Evolutionary conservation across 495 filamentous ascomycete genomes (phyloP).

Genomic region (Penicillium taxi): DNA sequence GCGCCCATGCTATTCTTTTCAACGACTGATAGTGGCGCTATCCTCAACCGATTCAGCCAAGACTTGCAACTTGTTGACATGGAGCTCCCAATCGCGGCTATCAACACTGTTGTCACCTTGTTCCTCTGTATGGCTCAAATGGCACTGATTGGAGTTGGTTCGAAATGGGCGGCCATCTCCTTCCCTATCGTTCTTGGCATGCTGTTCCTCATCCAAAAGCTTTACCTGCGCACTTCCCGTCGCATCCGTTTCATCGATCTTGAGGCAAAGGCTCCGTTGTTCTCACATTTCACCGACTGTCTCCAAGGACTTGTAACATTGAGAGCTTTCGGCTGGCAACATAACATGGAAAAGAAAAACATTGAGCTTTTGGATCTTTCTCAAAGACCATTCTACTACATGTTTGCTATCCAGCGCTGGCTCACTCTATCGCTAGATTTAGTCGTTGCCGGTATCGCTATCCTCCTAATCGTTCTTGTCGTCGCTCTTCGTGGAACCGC

Average conservation of each 20-base stretch:
- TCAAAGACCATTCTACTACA: slow-evolving; percentile 52
- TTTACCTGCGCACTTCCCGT: slow-evolving; percentile 57
- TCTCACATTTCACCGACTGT: slow-evolving; percentile 51
- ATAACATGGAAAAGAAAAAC: slow-evolving; percentile 39
- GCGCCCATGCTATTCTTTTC: slow-evolving; percentile 43
- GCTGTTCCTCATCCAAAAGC: slow-evolving; percentile 49
- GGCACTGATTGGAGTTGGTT: slow-evolving; percentile 42
- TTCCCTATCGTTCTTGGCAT: slow-evolving; percentile 42
- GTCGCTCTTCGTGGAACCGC: slow-evolving; percentile 33
- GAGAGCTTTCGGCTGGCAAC: slow-evolving; percentile 51
- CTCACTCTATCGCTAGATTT: slow-evolving; percentile 44
- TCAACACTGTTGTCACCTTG: slow-evolving; percentile 41
- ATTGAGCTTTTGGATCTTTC: slow-evolving; percentile 47
- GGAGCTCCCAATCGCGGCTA: slow-evolving; percentile 41
- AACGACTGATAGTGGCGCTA: slow-evolving; percentile 37
- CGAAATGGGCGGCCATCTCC: slow-evolving; percentile 42
- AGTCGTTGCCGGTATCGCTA: slow-evolving; percentile 40
- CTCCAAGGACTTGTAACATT: slow-evolving; percentile 43
- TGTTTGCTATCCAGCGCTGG: slow-evolving; percentile 49
- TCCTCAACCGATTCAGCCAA: slow-evolving; percentile 51
- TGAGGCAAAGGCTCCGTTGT: slow-evolving; percentile 53
- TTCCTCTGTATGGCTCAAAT: slow-evolving; percentile 44
- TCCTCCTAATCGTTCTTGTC: slow-evolving; percentile 41
- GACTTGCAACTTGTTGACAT: slow-evolving; percentile 55
- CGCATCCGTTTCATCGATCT: slow-evolving; percentile 57